Evolutionary conservation across 768 basidiomycete species (phyloP), one percentile per base, ranked within the genome.

Genomic region (Trametes meyenii): DNA sequence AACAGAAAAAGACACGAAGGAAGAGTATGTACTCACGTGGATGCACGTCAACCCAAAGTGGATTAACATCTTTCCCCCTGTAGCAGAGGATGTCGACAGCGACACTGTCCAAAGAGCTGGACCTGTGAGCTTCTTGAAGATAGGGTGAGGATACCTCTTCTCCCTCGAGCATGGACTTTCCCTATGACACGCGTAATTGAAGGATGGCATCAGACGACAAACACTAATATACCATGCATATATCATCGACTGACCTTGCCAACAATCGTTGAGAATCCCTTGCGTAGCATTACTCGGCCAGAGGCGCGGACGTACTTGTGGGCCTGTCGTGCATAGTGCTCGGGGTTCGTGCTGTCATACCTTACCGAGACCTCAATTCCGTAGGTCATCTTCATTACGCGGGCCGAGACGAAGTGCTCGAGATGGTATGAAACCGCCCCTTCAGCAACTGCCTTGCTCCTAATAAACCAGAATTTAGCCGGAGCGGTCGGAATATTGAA

Each of bases 371-470:
- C 77, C 29, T 77, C 72, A 1, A 76, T 76, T 5, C 84, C 84
- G 55, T 83, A 85, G 0, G 81, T 81, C 55, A 77, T 64, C 62
- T 76, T 79, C 3, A 83, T 73, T 5, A 85, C 76, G 33, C 84
- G 78, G 5, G 75, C 75, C 6, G 77, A 74, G 5, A 85, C 83
- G 14, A 78, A 77, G 62, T 79, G 79, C 59, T 85, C 80, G 17
- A 85, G 54, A 24, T 71, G 76, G 55, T 69, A 79, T 3, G 73
- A 77, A 26, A 77, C 67, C 5, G 77, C 81, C 2, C 84, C 84
- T 49, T 84, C 81, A 1, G 84, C 81, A 10, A 85, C 84, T 0
- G 82, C 84, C 69, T 77, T 83, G 63, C 75, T 76, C 29, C 79
- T 80, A 50, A 23, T 17, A n/a, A 16, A 33, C 16, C 16, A 16